A percentile compares a stretch with the other conserved stretches of the same genome.
Evolutionary conservation across 2,329 filamentous ascomycete species (phyloP).

Genomic region (Bipolaris sorokiniana): DNA sequence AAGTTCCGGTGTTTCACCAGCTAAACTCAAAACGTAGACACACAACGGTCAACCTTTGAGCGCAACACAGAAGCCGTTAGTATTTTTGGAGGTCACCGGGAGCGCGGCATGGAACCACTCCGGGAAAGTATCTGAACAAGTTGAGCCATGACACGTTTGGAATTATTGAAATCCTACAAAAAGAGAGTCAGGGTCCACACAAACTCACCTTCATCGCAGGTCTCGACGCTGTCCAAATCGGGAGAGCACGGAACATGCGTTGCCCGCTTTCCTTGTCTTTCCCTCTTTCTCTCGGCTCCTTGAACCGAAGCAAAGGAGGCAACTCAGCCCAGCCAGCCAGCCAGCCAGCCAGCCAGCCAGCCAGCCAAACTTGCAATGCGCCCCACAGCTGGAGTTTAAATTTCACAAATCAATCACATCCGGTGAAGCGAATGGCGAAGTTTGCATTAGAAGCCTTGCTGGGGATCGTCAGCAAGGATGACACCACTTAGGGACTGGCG

Average conservation of each 20-base stretch:
- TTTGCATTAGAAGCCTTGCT: constrained; percentile 10
- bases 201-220: not conserved
- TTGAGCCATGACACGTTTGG: constrained; percentile 16
- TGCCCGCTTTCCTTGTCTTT: not conserved
- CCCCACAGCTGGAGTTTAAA: not conserved
- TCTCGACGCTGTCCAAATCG: not conserved
- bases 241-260: constrained; percentile 1
- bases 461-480: not conserved
- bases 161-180: constrained; percentile 11
- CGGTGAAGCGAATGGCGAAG: constrained; percentile 5
- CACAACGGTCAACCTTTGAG: constrained; percentile 13
- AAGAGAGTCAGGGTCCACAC: not conserved
- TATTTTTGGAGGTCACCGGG: constrained; percentile 2
- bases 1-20: constrained; percentile 17
- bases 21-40: constrained; percentile 12
- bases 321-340: not conserved
- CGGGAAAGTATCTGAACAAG: constrained; percentile 9
- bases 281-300: not conserved
- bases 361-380: not conserved
- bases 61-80: constrained; percentile 5
- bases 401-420: not conserved
- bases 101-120: not conserved
- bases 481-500: constrained; percentile 9
- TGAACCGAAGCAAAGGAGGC: too few species aligned
- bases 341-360: too few species aligned